Base-by-base conservation (phyloP, 1,284 basidiomycete species). In the Ustilago curta region DNA sequence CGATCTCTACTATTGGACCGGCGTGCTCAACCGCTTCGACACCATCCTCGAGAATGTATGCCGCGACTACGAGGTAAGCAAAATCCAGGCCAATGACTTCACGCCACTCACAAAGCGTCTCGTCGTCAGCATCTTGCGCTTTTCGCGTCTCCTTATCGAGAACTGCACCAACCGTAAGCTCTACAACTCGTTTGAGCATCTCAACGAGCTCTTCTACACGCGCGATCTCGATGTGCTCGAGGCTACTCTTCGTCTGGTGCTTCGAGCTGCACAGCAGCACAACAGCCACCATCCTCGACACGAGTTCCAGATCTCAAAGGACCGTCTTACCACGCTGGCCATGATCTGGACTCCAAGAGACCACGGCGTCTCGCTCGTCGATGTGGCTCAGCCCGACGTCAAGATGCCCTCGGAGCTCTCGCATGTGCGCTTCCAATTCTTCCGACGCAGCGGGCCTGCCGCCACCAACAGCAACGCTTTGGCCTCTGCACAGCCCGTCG, bases 101-200 rank as follows among this genome's bases (percentile, higher is more conserved):
- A 90, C 90, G 0, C 90, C 91, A 0, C 86, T 88, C 47, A 91
- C 91, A 43, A 96, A 95, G 88, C 89, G 56, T 66, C 88, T 91
- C 3, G 85, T 97, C 16, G 90, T 91, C 70, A 91, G 92, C 82
- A 91, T 99, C 71, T 89, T 99, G 64, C 88, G 91, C 76, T 96
- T 99, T 78, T 91, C 94, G 85, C 89, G 93, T 59, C 87, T 99
- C 48, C 87, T 99, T 55, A 88, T 99, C 81, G 97, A 99, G 87
- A 98, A 98, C 85, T 97, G 95, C 65, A 99, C 96, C 50, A 99
- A 97, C 84, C 89, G 97, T 83, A 99, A 98, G 88, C 92, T 95
- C 66, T 99, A 93, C 87, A 91, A 90, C 69, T 97, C 95, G 3
- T 99, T 97, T 85, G 97, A 99, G 94, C 92, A 94, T 72, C 88